Evolutionary conservation across 2,329 filamentous ascomycete genomes (phyloP), one percentile per base, ranked within the genome.

Genomic region (Exophiala spinifera): DNA sequence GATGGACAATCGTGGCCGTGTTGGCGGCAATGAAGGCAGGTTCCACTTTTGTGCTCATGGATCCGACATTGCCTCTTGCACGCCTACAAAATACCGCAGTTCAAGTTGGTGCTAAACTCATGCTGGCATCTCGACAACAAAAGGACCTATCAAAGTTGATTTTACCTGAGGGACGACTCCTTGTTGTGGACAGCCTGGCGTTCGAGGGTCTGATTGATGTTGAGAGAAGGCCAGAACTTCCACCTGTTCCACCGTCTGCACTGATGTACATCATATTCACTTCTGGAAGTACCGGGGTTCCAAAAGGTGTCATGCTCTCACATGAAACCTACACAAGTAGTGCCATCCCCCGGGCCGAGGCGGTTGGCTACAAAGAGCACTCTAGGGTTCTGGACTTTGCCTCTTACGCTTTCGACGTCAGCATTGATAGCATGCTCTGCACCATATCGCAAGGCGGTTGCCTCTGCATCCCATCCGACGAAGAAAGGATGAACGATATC

Each of bases 261-360:
- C 34, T 58, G 13, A 58, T 61, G 56, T 58, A 70, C 55, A 60
- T 73, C 14, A 64, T 69, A 3, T 71, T 69, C 53, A 72, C 70
- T 20, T 64, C 66, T 2, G 69, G 70, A 4, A 65, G 55, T 28
- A 69, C 65, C 1, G 63, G 66, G 6, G 52, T 46, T 0, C 59
- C 71, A 0, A 70, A 70, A 40, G 66, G 64, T 3, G 64, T 72
- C 17, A 51, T 72, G 6, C 65, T 74, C 17, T 63, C 68, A 11
- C 72, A 75, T 54, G 43, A 56, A 11, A 58, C 64, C 2, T 58
- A 72, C 5, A 61, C 67, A 45, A 67, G 64, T 3, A 65, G 69
- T 33, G 67, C 67, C 4, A 63, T 76, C 2, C 74, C 76, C 0
- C 79, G 85, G 61, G 78, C 74, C 0, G 69, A 74, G 0, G 74